Base-by-base conservation (phyloP, 495 filamentous ascomycete genomes). In the Aspergillus affinis region DNA sequence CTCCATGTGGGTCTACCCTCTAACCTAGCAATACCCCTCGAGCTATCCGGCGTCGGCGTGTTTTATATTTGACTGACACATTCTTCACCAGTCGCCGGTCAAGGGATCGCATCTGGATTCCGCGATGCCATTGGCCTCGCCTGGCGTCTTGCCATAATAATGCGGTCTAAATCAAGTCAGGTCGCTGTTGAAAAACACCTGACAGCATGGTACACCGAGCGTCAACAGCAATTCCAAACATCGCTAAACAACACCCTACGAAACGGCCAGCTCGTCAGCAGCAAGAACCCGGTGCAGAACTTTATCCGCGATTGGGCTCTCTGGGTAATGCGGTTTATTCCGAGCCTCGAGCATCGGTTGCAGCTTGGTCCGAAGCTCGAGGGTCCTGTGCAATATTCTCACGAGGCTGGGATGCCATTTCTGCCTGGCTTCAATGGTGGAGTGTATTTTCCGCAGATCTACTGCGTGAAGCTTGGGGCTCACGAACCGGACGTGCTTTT, bases 21-120 rank as follows among this genome's bases (percentile, higher is more conserved):
- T 4, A 15, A 6, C 20, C 20, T 12, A 9, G 19, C 23, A 10
- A 46, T 53, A 48, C 15, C 56, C 55, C 55, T 54, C 41, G 46
- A 9, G 18, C n/a, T 26, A 26, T 26, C 23, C 23, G 23, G 23
- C 23, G 23, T 26, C 23, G 2, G 4, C 23, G 23, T 26, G 23
- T 26, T 4, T 26, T 26, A 5, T 20, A 4, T 56, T 9, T 4
- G 12, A 29, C 41, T 23, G 15, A 48, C 17, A 15, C 30, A 2
- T n/a, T 17, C 2, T 26, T 15, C 32, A 41, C 15, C 48, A 76
- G 72, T 85, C 57, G 82, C 77, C 0, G 81, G 81, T 0, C 81
- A 84, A 60, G 81, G 81, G 5, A 81, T 83, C 45, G 75, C 77
- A n/a, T 78, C 73, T 18, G 80, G 81, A 21, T 71, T 71, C 45